phyloP scores from a whole-genome alignment of 345 rosid species.

The Citrus reticulata region DNA sequence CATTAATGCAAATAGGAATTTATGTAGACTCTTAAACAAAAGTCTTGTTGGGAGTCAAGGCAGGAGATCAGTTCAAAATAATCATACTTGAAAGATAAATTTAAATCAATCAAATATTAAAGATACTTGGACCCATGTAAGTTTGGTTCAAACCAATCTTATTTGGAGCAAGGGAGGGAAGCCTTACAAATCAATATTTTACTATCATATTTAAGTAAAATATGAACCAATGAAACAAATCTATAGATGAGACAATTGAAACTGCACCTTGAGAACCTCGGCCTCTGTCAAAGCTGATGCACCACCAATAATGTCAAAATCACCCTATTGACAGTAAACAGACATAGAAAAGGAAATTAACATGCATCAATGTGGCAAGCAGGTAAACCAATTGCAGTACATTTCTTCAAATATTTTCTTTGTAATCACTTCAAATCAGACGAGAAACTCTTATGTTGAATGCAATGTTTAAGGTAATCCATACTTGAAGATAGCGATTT shows the following conservation, averaged over 20 bases:
- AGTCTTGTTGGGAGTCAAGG: neutral
- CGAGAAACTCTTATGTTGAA: neutral
- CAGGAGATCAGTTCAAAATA: neutral
- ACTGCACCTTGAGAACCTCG: constrained; percentile 70
- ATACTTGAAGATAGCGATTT: constrained; percentile 82
- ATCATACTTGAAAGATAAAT: neutral
- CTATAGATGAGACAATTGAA: neutral
- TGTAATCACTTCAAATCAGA: neutral
- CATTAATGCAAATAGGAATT: neutral
- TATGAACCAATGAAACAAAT: neutral
- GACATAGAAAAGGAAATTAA: constrained; percentile 1
- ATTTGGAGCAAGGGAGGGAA: neutral
- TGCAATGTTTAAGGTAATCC: neutral
- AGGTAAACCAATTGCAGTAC: neutral
- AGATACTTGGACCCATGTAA: neutral
- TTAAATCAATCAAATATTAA: neutral
- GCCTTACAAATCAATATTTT: neutral
- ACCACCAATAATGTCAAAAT: constrained; percentile 94
- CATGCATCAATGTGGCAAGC: constrained; percentile 8
- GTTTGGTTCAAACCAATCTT: neutral
- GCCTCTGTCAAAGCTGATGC: constrained; percentile 83
- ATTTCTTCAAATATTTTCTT: neutral
- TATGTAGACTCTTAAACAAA: neutral
- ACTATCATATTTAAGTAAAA: neutral
- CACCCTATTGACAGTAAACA: constrained; percentile 58